Base-by-base conservation (phyloP, 1,139 yeast genomes). In the Nakaseomyces uthaithaninus region DNA sequence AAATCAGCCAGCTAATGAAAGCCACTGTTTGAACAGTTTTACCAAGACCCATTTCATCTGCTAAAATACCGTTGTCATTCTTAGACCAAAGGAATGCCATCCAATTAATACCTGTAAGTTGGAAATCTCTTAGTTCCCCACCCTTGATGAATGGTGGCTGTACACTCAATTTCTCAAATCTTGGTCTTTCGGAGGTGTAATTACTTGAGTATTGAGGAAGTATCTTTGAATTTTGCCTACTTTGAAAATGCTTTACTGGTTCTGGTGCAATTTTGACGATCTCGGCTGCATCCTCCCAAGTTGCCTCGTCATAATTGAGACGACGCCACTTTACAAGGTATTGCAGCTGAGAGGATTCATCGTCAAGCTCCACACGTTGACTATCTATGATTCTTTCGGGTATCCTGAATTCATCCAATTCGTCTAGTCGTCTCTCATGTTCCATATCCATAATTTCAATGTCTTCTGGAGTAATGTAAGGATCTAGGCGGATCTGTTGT, bases 1-100 rank as follows among this genome's bases (percentile, higher is more conserved):
- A 91, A 23, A 91, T 78, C 40, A 93, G 72, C 97, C 97, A 91
- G 37, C 95, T 83, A 48, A 93, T 68, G 57, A 93, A 93, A 2
- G 95, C 75, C 11, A 93, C 95, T 0, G 98, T 91, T 65, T 91
- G 99, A 19, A 91, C 96, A 6, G 99, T 91, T 62, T 91, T 91
- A 52, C 99, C 99, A 42, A 93, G 71, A 43, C 99, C 99, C 99
- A 93, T 93, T 62, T 93, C 99, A 67, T 93, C 99, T 4, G 99
- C 98, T 37, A 93, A 68, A 41, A 93, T 93, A 42, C 99, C 99
- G 62, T 91, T 93, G 64, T 91, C 96, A 62, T 91, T 86, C 58
- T 96, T 75, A 3, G 95, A 85, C 98, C 98, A 93, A 48, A 93
- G 69, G 59, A 87, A 93, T 0, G 98, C 98, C 98, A 93, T 93